Evolutionary conservation across 768 basidiomycete genomes (phyloP).

Genomic region (Antrodiella citrinella): DNA sequence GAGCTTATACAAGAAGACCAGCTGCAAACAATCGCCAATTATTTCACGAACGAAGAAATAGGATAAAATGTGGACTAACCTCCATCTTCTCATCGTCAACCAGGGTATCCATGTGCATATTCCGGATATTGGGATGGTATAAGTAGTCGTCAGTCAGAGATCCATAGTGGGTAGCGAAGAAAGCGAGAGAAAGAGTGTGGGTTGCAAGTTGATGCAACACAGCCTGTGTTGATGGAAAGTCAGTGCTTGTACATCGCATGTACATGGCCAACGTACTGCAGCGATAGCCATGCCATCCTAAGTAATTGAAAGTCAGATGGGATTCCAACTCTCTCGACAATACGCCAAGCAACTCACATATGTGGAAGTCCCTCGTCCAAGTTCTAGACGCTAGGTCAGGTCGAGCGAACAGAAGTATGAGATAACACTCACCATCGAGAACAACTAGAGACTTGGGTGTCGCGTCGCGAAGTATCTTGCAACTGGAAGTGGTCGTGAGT

Average conservation of each 20-base stretch:
- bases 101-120: constrained; percentile 93
- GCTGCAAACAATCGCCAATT: constrained; percentile 31
- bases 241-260: not conserved
- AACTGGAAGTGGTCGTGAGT: too few species aligned
- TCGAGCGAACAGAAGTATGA: not conserved
- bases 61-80: constrained; percentile 32
- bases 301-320: constrained; percentile 5
- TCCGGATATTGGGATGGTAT: constrained; percentile 87
- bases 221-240: constrained; percentile 37
- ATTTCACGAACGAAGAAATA: not conserved
- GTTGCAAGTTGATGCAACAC: constrained; percentile 94
- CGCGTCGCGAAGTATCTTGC: constrained; percentile 88
- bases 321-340: not conserved
- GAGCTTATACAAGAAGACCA: constrained; percentile 93
- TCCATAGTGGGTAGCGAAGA: constrained; percentile 98
- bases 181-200: constrained; percentile 82
- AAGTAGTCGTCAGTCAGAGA: constrained; percentile 91
- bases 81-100: constrained; percentile 90
- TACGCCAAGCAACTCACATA: constrained; percentile 42
- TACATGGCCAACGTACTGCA: constrained; percentile 50
- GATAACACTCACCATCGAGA: constrained; percentile 71
- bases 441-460: constrained; percentile 94
- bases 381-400: constrained; percentile 41
- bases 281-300: constrained; percentile 99
- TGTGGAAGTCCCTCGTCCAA: constrained; percentile 93